Conservation (phyloP, 2,329 filamentous ascomycete species). For the Rhynchosporium graminicola region DNA sequence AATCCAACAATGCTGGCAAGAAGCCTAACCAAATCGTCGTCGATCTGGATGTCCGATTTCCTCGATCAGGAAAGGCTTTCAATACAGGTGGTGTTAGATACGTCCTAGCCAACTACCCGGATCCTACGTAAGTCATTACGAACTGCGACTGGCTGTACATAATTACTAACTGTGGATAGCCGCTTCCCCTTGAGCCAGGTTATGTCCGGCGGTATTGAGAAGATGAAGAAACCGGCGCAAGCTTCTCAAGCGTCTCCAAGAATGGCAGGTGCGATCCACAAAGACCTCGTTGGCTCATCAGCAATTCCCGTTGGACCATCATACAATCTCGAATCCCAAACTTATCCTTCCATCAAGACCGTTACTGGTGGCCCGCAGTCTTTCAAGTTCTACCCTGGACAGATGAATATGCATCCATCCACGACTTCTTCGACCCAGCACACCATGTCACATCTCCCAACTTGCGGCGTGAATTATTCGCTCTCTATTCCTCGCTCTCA, state of each 20-base stretch:
- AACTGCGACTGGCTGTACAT: neutral
- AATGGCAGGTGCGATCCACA: neutral
- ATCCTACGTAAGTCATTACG: neutral
- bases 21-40: neutral
- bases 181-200: neutral
- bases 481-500: neutral
- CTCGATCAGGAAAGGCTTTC: neutral
- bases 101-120: neutral
- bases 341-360: too few species aligned
- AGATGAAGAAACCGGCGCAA: neutral
- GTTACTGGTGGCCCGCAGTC: neutral
- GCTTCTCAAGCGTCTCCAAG: neutral
- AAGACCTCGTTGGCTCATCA: neutral
- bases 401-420: neutral
- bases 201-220: neutral
- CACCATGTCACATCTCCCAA: neutral
- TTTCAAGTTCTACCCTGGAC: neutral
- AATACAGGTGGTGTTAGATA: conserved; percentile 5
- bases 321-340: neutral
- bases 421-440: neutral
- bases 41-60: neutral
- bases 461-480: neutral
- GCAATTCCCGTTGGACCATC: neutral
- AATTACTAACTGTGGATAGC: neutral
- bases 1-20: neutral